Base-by-base conservation (phyloP, 345 rosid genomes). In the Boechera retrofracta region DNA sequence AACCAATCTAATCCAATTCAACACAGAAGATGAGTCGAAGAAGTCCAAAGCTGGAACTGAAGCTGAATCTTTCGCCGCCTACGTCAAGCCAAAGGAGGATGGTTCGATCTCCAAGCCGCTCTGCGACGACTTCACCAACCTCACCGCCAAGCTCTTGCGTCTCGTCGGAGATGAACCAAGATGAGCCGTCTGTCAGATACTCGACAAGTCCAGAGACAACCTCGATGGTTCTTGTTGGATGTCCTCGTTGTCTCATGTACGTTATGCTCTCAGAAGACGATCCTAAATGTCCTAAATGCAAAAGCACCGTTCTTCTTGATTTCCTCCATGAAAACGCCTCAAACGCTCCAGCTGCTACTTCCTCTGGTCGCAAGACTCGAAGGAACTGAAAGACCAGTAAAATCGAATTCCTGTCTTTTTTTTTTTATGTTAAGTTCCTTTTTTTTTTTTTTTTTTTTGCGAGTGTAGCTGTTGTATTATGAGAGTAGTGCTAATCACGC, bases 91-190 rank as follows among this genome's bases (percentile, higher is more conserved):
- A 79, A 10, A 87, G 57, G 12, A 69, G 79, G 72, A 70, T 47
- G 64, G 83, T 64, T 75, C 90, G 84, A 60, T 89, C 94, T 2
- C 97, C 97, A 1, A 85, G 64, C 76, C 82, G 86, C 51, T 87
- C 97, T 1, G 88, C 87, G 0, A 82, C 97, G 0, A 83, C 83
- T 10, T 92, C 96, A 10, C 97, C 98, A 2, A 86, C 82, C 9
- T 91, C 98, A 26, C 98, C 96, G 0, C 94, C 89, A n/a, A 95
- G 88, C 87, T 93, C 99, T 2, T 95, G 98, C 10, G 86, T 95
- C 66, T 95, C 99, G 4, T 88, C 93, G 0, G 98, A 95, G 88
- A 79, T 69, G 79, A 82, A 82, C 84, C 87, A 82, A 42, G 92
- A 91, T 10, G 89, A 85, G 16, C 64, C 48, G 8, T 74, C 82